These are phyloP conservation scores for Fusarium sp. DNA, from an alignment of 2,329 filamentous ascomycete species.

Conservation along the genomic window DNA sequence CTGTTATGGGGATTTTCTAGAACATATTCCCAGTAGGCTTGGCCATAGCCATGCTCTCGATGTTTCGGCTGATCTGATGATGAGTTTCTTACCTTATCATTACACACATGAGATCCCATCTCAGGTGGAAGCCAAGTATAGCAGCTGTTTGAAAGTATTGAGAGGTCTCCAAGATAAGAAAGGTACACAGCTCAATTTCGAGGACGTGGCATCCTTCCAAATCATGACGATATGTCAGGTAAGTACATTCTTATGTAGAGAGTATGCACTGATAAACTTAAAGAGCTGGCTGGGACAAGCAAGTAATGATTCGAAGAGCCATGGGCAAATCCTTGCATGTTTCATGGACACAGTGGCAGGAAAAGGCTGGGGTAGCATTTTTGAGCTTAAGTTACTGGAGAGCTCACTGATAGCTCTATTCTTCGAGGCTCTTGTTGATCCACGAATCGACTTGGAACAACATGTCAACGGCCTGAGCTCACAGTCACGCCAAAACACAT, in stretches of 20 bases:
- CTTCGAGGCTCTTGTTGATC: not conserved
- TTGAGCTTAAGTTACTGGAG: not conserved
- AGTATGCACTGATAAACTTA: not conserved
- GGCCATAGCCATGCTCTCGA: slow-evolving; percentile 58
- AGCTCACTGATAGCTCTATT: not conserved
- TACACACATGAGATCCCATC: slow-evolving; percentile 24
- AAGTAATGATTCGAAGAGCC: not conserved
- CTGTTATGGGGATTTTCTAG: slow-evolving; percentile 57
- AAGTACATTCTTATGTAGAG: not conserved
- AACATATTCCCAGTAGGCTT: slow-evolving; percentile 55
- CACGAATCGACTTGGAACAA: not conserved
- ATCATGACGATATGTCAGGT: slow-evolving; percentile 50
- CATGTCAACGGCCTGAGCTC: not conserved
- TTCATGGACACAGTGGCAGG: not conserved
- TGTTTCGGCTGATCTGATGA: slow-evolving; percentile 45
- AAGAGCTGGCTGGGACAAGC: slow-evolving; percentile 45
- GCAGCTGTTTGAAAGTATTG: slow-evolving; percentile 41
- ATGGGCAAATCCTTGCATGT: not conserved
- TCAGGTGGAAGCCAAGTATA: slow-evolving; percentile 41
- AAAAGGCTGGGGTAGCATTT: not conserved
- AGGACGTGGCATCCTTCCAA: slow-evolving; percentile 49
- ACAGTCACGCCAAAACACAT: not conserved
- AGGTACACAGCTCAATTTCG: slow-evolving; percentile 26
- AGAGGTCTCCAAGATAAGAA: slow-evolving; percentile 35
- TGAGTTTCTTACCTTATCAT: slow-evolving; percentile 35